Evolutionary conservation across 2,329 filamentous ascomycete species (phyloP), one percentile per base, ranked within the genome.

Genomic region (Bipolaris gigantea): DNA sequence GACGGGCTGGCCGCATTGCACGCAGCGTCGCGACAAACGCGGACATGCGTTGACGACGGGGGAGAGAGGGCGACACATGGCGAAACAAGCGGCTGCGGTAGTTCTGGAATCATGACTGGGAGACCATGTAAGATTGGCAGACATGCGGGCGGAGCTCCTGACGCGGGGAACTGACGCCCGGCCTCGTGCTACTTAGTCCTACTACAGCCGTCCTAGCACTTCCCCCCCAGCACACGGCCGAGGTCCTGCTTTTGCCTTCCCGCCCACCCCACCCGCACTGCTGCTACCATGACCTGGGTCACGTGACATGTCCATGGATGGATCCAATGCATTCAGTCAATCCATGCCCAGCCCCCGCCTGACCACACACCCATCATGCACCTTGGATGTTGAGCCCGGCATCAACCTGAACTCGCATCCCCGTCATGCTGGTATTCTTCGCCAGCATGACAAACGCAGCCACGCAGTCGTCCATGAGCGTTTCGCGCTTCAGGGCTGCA

Each of bases 401-500:
- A 62, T 73, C 71, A 6, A 80, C 73, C 61, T 76, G 74, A 32
- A 80, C 67, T 54, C 74, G 73, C 66, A 77, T 74, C 3, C 78
- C 78, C 11, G 79, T 80, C 61, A 80, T 78, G 51, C 76, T 78
- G n/a, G 76, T 76, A 50, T 83, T 84, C 71, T 77, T 80, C 0
- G 82, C 81, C 47, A 82, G 62, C 70, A 81, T 79, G 8, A 85
- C 66, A 62, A 78, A 85, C n/a, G 77, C 77, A 61, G 84, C 77
- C 2, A 79, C 83, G 51, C 80, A 83, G 61, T 85, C 82, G 9
- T 80, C 75, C 38, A 83, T 62, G 56, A 77, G 78, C 23, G 79
- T 81, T 72, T 80, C 80, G 61, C 79, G 80, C 73, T 88, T 85
- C 34, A 92, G 75, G 50, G 78, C 80, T 1, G 85, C 83, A 40